Base-by-base conservation (phyloP, 352 stramenopile species). In the Phytophthora syringae region DNA sequence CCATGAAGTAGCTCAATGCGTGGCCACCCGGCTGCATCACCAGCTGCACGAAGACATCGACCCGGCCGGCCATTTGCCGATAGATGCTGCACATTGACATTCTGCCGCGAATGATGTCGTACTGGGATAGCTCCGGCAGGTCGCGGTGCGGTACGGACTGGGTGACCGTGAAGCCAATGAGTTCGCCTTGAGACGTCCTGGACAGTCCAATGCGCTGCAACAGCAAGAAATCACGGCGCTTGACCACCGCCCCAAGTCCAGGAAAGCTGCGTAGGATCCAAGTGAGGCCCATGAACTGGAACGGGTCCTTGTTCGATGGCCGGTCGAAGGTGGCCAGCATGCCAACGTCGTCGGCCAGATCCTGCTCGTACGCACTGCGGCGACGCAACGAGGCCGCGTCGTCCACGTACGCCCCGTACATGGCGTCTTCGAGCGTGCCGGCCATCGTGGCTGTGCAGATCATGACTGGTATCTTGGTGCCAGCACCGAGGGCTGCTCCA, bases 131-230 rank as follows among this genome's bases (percentile, higher is more conserved):
- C 43, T 86, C 74, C 0, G 76, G 79, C n/a, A 85, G 47, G 32
- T 82, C 71, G 2, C 61, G 73, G 45, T 89, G 80, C 16, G 69
- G 37, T 30, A 89, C 74, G 32, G 77, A 84, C 59, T 89, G 80
- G 20, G 51, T 57, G 18, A 87, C 47, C 6, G 49, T 59, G 42
- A 78, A 72, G 16, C 77, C 80, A 30, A 86, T 60, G 22, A 52
- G 68, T 37, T 87, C 80, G n/a, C 77, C 77, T 5, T 52, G 54
- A 15, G 76, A 82, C n/a, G 74, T 80, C 25, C 55, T 72, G 16
- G 61, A 63, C 21, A 73, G 42, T 0, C 74, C 74, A 6, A 67
- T 74, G 43, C 60, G 60, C 52, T 75, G 55, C 20, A 85, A 32
- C 20, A 76, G 39, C 3, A 88, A 47, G 27, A 76, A 74, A 48